Conservation (phyloP, 495 filamentous ascomycete genomes). For the Geoglossum glabrum region DNA sequence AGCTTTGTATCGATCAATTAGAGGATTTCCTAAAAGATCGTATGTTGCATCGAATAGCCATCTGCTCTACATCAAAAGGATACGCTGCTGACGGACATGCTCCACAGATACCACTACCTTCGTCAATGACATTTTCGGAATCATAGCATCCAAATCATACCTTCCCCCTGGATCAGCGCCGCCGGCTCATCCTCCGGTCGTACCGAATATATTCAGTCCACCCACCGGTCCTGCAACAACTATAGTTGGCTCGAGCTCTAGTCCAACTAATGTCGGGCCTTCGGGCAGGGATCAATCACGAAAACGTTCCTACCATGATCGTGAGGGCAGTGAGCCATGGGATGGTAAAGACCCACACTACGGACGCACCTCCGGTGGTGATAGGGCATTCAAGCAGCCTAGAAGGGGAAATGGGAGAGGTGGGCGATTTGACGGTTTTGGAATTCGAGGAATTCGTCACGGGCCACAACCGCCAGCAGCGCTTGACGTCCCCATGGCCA, state of each 20-base stretch:
- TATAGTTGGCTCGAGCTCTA: background rate
- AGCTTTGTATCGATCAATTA: conserved; percentile 56
- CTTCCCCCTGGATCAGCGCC: conserved; percentile 31
- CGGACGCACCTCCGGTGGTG: conserved; percentile 17
- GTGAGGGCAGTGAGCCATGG: conserved; percentile 15
- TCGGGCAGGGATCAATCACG: conserved; percentile 10
- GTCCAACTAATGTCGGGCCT: background rate
- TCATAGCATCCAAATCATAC: conserved; percentile 43
- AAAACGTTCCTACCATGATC: conserved; percentile 22
- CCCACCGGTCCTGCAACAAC: conserved; percentile 18
- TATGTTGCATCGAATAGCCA: conserved; percentile 20
- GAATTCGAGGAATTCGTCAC: conserved; percentile 16
- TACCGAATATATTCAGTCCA: conserved; percentile 16
- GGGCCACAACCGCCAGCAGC: conserved; percentile 6
- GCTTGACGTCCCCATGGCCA: background rate
- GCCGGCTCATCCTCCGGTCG: conserved; percentile 17
- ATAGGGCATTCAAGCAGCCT: conserved; percentile 49
- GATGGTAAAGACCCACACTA: conserved; percentile 22
- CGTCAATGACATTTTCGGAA: conserved; percentile 68
- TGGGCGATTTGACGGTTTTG: conserved; percentile 30
- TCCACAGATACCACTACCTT: conserved; percentile 49
- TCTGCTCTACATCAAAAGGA: background rate
- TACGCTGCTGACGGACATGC: background rate
- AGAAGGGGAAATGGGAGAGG: conserved; percentile 40
- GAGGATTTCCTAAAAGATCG: conserved; percentile 77